phyloP scores from a whole-genome alignment of 352 stramenopile species.

The Globisporangium okanoganense region DNA sequence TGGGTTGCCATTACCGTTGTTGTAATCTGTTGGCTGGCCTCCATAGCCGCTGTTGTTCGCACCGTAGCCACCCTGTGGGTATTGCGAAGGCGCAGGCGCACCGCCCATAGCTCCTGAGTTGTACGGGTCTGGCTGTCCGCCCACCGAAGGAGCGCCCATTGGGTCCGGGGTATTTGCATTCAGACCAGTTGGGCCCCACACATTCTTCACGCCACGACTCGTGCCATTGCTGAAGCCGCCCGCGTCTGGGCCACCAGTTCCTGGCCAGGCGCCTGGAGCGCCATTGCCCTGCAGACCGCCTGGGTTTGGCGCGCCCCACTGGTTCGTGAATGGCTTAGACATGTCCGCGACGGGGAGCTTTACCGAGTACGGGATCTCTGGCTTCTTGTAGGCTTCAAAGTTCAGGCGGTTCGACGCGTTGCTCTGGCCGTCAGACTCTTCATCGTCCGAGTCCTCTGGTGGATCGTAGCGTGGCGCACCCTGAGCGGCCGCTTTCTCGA shows the following conservation, averaged over 20 bases:
- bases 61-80: constrained; percentile 19
- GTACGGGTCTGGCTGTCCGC: constrained; percentile 29
- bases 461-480: constrained; percentile 94
- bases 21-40: constrained; percentile 4
- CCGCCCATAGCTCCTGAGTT: constrained; percentile 16
- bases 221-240: constrained; percentile 28
- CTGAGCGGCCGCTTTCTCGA: constrained; percentile 89
- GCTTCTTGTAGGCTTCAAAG: constrained; percentile 89
- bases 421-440: constrained; percentile 82
- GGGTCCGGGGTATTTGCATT: constrained; percentile 27
- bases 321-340: constrained; percentile 45
- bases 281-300: constrained; percentile 17
- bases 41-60: constrained; percentile 11
- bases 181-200: constrained; percentile 80
- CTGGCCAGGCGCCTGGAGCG: constrained; percentile 27
- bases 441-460: constrained; percentile 94
- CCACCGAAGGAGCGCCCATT: constrained; percentile 4
- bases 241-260: constrained; percentile 27
- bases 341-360: constrained; percentile 66
- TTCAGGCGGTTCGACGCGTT: constrained; percentile 70
- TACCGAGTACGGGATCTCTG: constrained; percentile 83
- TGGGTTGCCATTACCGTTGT: constrained; percentile 7
- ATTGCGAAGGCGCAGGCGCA: constrained; percentile 6
- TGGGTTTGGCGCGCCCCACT: constrained; percentile 44
- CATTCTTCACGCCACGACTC: constrained; percentile 62